phyloP scores from a whole-genome alignment of 2,329 filamentous ascomycete species.

The Paraphaeosphaeria sporulosa region DNA sequence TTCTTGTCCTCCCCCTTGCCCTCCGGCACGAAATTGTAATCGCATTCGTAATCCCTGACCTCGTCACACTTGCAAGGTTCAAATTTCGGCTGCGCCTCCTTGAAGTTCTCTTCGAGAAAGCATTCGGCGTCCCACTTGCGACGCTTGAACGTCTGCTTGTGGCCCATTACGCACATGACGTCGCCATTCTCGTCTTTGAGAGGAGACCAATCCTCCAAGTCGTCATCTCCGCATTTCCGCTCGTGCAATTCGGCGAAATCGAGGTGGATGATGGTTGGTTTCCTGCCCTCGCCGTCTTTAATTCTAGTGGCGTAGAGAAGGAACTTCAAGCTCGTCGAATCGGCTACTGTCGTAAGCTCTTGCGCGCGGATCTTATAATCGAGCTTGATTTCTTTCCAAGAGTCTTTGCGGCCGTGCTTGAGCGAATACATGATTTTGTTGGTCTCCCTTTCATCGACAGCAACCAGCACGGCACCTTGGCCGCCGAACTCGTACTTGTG shows the following conservation, averaged over 20 bases:
- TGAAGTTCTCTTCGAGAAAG: constrained; percentile 86
- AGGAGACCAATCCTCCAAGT: constrained; percentile 90
- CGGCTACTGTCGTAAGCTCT: constrained; percentile 84
- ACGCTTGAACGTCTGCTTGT: constrained; percentile 84
- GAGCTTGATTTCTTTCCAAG: constrained; percentile 78
- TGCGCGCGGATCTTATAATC: constrained; percentile 74
- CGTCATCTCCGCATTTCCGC: constrained; percentile 75
- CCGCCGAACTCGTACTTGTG: constrained; percentile 98
- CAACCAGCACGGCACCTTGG: constrained; percentile 86
- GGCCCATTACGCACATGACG: constrained; percentile 92
- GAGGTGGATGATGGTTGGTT: constrained; percentile 74
- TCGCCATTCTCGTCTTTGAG: constrained; percentile 81
- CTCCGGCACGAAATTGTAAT: constrained; percentile 80
- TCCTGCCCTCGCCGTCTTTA: constrained; percentile 56
- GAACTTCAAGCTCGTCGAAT: constrained; percentile 93
- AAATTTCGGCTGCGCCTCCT: constrained; percentile 74
- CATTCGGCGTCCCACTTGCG: constrained; percentile 89
- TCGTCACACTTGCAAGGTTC: constrained; percentile 82
- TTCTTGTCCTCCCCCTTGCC: constrained; percentile 62
- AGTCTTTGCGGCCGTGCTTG: constrained; percentile 76
- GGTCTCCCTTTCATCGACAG: constrained; percentile 73
- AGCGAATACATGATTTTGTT: constrained; percentile 78
- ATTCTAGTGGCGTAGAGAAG: constrained; percentile 70
- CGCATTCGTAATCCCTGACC: constrained; percentile 86
- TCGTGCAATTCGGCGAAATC: constrained; percentile 86